Conservation (phyloP, 129 eudicot species). For the Tagetes erecta region DNA sequence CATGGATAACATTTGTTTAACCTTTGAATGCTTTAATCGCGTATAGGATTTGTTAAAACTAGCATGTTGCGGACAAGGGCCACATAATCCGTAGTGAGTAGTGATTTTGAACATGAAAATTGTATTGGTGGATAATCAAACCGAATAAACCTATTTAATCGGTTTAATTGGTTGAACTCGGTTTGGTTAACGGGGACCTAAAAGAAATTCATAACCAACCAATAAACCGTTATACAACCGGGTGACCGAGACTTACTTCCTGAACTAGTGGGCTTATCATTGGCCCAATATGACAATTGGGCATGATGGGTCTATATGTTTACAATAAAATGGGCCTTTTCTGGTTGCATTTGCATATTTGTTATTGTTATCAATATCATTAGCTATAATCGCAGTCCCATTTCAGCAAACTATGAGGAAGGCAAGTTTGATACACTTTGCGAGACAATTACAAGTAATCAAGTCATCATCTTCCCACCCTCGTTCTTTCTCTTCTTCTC, state of each 20-base stretch:
- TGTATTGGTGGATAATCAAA: no score
- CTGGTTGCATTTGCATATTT: neutral
- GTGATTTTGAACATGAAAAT: no score
- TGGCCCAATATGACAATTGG: neutral
- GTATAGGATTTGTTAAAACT: slow-evolving; percentile 58
- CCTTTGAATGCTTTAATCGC: neutral
- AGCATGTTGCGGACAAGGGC: slow-evolving; percentile 71
- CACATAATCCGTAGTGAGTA: no score
- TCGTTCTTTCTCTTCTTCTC: slow-evolving; percentile 26
- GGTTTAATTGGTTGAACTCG: no score
- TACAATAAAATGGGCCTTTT: neutral
- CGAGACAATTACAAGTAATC: slow-evolving; percentile 25
- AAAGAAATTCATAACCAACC: no score
- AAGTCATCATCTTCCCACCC: slow-evolving; percentile 31
- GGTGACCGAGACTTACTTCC: neutral
- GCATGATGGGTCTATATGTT: neutral
- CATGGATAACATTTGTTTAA: no score
- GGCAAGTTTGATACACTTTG: slow-evolving; percentile 22
- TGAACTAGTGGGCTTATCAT: neutral
- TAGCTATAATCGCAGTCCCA: neutral
- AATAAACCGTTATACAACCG: no score
- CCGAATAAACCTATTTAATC: no score
- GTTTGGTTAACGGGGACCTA: no score
- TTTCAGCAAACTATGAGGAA: slow-evolving; percentile 32
- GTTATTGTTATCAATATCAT: neutral